These are phyloP conservation scores for Xylariales sp. DNA, from an alignment of 2,329 filamentous ascomycete genomes.

Conservation along the genomic window DNA sequence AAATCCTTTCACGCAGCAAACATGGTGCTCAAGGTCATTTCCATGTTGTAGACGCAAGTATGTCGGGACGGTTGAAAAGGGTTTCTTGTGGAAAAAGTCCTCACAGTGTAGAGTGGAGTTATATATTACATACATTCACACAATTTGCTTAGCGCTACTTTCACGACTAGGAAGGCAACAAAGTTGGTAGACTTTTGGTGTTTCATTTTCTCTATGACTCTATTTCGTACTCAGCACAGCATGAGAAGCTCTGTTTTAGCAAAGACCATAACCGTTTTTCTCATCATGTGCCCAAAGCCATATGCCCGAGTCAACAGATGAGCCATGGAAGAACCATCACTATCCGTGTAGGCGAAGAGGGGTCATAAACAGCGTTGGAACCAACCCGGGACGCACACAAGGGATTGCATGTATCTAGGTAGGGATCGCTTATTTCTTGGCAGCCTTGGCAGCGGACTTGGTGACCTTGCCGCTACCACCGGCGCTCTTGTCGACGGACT, in stretches of 20 bases:
- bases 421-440: slow-evolving; percentile 72
- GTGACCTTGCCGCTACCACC: slow-evolving; percentile 60
- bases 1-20: no score
- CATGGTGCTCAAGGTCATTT: no score
- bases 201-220: slow-evolving; percentile 30
- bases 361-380: slow-evolving; percentile 14
- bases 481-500: slow-evolving; percentile 68
- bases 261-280: slow-evolving; percentile 33
- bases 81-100: no score
- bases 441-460: slow-evolving; percentile 69
- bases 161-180: no score
- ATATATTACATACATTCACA: no score
- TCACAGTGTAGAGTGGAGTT: no score
- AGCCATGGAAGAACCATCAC: slow-evolving; percentile 32
- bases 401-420: slow-evolving; percentile 12
- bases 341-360: slow-evolving; percentile 24
- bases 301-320: slow-evolving; percentile 37
- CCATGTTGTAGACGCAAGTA: no score
- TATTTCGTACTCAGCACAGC: slow-evolving; percentile 43
- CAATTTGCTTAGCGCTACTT: no score
- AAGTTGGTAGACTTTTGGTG: no score
- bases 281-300: slow-evolving; percentile 39
- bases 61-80: no score
- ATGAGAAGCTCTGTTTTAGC: slow-evolving; percentile 34
- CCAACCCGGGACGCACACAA: slow-evolving; percentile 5